These are phyloP conservation scores for Actinidia arguta DNA, from an alignment of 179 eudicot species.

Conservation along the genomic window DNA sequence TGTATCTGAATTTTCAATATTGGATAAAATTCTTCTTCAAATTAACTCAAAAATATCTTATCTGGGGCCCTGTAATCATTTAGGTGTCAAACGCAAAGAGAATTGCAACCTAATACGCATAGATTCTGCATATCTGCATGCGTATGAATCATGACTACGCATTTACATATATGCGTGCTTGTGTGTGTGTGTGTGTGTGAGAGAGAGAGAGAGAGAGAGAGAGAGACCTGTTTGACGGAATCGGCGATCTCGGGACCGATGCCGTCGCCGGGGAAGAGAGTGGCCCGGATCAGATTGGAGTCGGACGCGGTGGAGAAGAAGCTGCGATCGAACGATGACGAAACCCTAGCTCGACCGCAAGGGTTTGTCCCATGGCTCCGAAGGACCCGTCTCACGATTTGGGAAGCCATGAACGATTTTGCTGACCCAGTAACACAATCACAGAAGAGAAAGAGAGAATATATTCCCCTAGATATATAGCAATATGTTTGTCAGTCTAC, in stretches of 20 bases:
- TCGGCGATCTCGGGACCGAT: conserved; percentile 99
- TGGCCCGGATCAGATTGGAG: conserved; percentile 73
- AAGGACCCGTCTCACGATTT: conserved; percentile 48
- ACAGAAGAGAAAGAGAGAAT: too few species aligned
- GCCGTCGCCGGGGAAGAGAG: conserved; percentile 98
- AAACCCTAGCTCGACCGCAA: conserved; percentile 16
- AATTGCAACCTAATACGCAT: too few species aligned
- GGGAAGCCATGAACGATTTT: conserved; percentile 49
- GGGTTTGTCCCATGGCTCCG: conserved; percentile 27
- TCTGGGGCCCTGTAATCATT: too few species aligned
- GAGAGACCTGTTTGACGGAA: conserved; percentile 75
- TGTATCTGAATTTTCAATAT: too few species aligned
- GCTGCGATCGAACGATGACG: conserved; percentile 50
- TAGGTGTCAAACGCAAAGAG: too few species aligned
- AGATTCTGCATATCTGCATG: too few species aligned
- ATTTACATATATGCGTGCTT: background rate
- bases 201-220: conserved; percentile 10
- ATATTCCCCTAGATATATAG: too few species aligned
- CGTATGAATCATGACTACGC: too few species aligned
- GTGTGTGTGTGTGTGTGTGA: background rate
- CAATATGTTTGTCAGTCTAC: too few species aligned
- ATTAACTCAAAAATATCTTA: too few species aligned
- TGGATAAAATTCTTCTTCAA: too few species aligned
- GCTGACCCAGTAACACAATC: too few species aligned
- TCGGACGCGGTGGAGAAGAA: conserved; percentile 42